Base-by-base conservation (phyloP, 352 stramenopile species). In the Pythium sukuiense region DNA sequence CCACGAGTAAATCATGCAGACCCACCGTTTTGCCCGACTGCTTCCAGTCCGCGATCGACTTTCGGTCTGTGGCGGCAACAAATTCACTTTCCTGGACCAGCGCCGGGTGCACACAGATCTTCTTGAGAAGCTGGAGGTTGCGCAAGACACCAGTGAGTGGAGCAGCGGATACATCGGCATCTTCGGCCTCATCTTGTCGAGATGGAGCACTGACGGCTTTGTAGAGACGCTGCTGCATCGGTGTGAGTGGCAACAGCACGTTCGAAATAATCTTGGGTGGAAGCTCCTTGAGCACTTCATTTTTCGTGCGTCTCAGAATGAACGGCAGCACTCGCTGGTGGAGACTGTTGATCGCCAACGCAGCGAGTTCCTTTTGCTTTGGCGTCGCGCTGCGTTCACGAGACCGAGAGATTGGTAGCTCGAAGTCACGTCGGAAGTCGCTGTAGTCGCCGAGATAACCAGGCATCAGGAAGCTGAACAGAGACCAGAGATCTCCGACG, bases 381-480 rank as follows among this genome's bases (percentile, higher is more conserved):
- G 78, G 61, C 2, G 83, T 92, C 3, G 87, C 83, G n/a, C 82
- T 83, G 29, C 74, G 71, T 29, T 85, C 75, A 60, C 77, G 74
- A 2, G 85, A 81, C 29, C 77, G 79, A 0, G 72, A 72, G 35
- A 95, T 93, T 13, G 87, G 85, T 7, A 81, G 60, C 35, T 87
- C 81, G 71, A 84, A 90, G 16, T 90, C 69, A 5, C 71, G 67
- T 11, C 83, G 85, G 65, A 93, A 94, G 0, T 62, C 53, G 12
- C 55, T 14, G 26, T 95, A 97, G 2, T 93, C 88, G 16, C 97
- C 97, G 32, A 99, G 85, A 69, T 98, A 99, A 27, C 97, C 97
- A 27, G 97, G 97, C 96, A 99, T 98, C 1, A 99, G 61, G 46
- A 99, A 99, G 59, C 98, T 89, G 75, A 99, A 99, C 3, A 98